Percentiles rank a stretch among this genome's conserved stretches.
These are phyloP conservation scores for Entomortierella parvispora DNA, from an alignment of 192 early-diverging fungal genomes.

Conservation along the genomic window DNA sequence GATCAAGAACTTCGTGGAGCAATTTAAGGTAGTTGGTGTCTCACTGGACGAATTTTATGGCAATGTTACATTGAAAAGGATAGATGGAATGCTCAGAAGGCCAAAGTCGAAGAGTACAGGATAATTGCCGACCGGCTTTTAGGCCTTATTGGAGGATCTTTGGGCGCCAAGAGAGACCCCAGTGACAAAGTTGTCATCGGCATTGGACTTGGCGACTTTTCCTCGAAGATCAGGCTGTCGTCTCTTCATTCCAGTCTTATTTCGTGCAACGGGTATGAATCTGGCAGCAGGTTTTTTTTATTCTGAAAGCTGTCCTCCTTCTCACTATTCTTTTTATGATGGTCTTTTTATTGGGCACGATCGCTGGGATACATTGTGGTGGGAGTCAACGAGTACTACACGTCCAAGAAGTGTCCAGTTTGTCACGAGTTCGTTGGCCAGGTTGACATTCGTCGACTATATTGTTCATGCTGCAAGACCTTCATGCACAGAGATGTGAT, in stretches of 20 bases:
- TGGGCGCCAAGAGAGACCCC: not conserved
- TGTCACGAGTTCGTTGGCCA: slow-evolving; percentile 4
- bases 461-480: not conserved
- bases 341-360: slow-evolving; percentile 4
- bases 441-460: no score
- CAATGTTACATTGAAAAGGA: slow-evolving; percentile 7
- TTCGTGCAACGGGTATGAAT: not conserved
- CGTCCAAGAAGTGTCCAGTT: not conserved
- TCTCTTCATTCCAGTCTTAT: slow-evolving; percentile 8
- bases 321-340: not conserved
- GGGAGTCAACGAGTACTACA: slow-evolving; percentile 10
- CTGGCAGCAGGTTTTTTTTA: not conserved
- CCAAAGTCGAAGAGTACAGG: slow-evolving; percentile 10
- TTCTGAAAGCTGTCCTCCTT: not conserved
- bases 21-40: not conserved
- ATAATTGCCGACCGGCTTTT: slow-evolving; percentile 10
- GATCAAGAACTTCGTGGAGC: not conserved
- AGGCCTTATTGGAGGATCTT: slow-evolving; percentile 2
- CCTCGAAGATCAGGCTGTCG: not conserved
- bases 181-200: not conserved
- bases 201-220: slow-evolving; percentile 2
- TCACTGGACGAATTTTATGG: slow-evolving; percentile 14
- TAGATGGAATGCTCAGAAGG: slow-evolving; percentile 1
- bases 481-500: not conserved
- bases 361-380: slow-evolving; percentile 7